A percentile compares a stretch with the other conserved stretches of the same genome.
These are phyloP conservation scores for Scutellaria galericulata DNA, from an alignment of 257 asterid genomes.

Conservation along the genomic window DNA sequence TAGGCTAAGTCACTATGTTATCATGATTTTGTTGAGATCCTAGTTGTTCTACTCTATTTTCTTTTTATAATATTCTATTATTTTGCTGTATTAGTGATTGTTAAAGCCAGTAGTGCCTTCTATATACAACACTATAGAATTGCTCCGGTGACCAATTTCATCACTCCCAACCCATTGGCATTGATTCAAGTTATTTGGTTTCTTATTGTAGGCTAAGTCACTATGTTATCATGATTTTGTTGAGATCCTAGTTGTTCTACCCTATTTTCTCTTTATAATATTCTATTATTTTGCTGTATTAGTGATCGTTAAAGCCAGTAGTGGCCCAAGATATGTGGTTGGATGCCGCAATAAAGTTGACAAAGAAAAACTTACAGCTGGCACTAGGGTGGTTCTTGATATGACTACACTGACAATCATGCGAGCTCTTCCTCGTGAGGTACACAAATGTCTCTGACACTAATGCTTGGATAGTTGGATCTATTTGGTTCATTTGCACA, in stretches of 20 bases:
- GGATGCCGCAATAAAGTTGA: conserved; percentile 97
- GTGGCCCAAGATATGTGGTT: conserved; percentile 95
- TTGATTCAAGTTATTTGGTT: background rate
- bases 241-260: background rate
- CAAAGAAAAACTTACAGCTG: conserved; percentile 87
- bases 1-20: background rate
- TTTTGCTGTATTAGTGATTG: conserved; percentile 63
- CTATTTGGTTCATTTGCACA: conserved; percentile 11
- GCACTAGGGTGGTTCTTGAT: conserved; percentile 94
- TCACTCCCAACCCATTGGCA: background rate
- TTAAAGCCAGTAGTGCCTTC: conserved; percentile 78
- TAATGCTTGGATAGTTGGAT: conserved; percentile 11
- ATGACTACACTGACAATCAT: conserved; percentile 97
- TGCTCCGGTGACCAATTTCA: background rate
- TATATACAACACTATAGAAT: too few relatives aligned
- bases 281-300: conserved; percentile 13
- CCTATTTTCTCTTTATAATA: background rate
- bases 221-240: conserved; percentile 2
- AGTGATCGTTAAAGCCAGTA: conserved; percentile 97
- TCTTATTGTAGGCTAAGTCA: conserved; percentile 2
- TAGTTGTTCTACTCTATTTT: background rate
- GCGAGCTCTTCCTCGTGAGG: conserved; percentile 99
- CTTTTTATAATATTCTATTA: background rate
- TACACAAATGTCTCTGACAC: conserved; percentile 34
- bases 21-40: conserved; percentile 8